Evolutionary conservation across 2,329 filamentous ascomycete genomes (phyloP), one percentile per base, ranked within the genome.

Genomic region (Fusarium fracticaudum): DNA sequence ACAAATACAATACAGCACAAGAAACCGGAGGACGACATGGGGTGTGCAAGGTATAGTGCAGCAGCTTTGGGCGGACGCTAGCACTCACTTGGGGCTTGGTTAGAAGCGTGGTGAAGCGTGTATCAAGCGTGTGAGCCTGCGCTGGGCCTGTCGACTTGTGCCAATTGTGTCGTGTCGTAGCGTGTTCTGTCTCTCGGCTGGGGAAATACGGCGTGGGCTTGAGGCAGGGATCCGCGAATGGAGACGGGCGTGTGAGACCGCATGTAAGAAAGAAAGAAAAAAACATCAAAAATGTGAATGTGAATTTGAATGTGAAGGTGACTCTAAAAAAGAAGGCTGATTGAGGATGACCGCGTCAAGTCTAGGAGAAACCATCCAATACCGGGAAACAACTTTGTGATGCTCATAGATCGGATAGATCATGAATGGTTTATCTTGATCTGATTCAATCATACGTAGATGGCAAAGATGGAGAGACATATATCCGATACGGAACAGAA

Each of bases 161-260:
- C 76, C 76, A 78, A 76, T 75, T 78, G 69, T 78, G 76, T 77
- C 75, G 76, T 77, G 75, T 78, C 74, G 74, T 76, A 77, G 76
- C 76, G 76, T 77, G 76, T 76, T 77, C 76, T 77, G 76, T 75
- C 69, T 74, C 74, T 77, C 69, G 69, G 72, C 72, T 77, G 73
- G 64, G 71, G 72, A 72, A 71, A 76, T 75, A 73, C 71, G 68
- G 73, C 73, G 54, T 66, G 64, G 72, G 69, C 70, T 60, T 72
- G 54, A 69, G 69, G 69, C 76, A 78, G 74, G 76, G 76, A 78
- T 78, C 76, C 74, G 72, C 76, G 75, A 62, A 67, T 69, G 73
- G 62, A 72, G 62, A 58, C n/a, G 71, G 71, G 71, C 71, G 71
- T 74, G 71, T 74, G 67, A 74, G 71, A 72, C 67, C 14, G 59